Conservation (phyloP, 805 yeast species). For the Soucietia sequanensis region DNA sequence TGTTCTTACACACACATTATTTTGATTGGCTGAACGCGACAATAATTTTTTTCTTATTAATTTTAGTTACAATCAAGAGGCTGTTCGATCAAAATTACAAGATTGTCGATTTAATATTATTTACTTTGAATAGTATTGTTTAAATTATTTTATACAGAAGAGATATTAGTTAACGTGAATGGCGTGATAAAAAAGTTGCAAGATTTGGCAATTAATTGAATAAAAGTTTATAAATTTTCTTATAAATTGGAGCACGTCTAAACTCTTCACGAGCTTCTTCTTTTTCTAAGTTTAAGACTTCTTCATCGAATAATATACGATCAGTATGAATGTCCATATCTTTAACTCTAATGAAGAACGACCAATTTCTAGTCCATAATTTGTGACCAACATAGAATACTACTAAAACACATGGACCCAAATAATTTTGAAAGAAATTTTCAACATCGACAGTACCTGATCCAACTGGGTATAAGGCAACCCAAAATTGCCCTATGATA, state of each 20-base stretch:
- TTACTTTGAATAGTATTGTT: no score
- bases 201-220: constrained; percentile 6
- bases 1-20: no score
- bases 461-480: constrained; percentile 40
- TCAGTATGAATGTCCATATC: constrained; percentile 31
- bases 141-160: no score
- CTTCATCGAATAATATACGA: constrained; percentile 34
- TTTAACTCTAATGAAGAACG: constrained; percentile 19
- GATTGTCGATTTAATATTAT: no score
- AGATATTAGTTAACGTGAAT: no score
- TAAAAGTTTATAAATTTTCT: constrained; percentile 12
- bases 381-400: constrained; percentile 33
- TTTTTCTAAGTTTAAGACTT: constrained; percentile 30
- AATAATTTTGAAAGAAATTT: constrained; percentile 32
- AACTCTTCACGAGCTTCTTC: constrained; percentile 21
- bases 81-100: no score
- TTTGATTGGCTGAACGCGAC: no score
- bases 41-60: no score
- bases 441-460: constrained; percentile 23
- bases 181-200: no score
- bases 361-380: constrained; percentile 31
- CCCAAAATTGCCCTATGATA: constrained; percentile 44
- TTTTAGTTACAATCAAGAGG: no score
- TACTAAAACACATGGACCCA: constrained; percentile 32
- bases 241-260: constrained; percentile 14